These are phyloP conservation scores for Halenospora varia DNA, from an alignment of 495 filamentous ascomycete genomes.

Conservation along the genomic window DNA sequence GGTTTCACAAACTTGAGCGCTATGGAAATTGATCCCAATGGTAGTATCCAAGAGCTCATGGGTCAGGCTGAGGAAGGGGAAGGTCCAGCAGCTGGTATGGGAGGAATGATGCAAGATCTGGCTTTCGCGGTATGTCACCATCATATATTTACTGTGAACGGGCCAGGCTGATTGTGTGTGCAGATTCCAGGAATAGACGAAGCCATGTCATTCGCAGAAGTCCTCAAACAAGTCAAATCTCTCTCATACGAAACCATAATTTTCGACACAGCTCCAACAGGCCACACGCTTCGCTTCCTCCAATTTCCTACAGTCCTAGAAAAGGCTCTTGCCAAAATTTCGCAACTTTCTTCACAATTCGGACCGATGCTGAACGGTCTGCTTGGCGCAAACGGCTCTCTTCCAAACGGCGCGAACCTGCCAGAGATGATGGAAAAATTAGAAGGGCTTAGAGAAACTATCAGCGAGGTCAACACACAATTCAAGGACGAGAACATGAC, in stretches of 20 bases:
- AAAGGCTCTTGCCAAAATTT: constrained; percentile 95
- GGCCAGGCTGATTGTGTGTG: constrained; percentile 13
- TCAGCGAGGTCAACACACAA: constrained; percentile 92
- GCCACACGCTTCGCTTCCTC: constrained; percentile 96
- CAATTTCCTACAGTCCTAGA: constrained; percentile 98
- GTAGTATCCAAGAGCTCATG: constrained; percentile 92
- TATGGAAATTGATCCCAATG: constrained; percentile 99
- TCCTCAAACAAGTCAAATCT: constrained; percentile 99
- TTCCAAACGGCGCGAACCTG: constrained; percentile 88
- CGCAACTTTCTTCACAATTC: constrained; percentile 88
- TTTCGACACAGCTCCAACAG: constrained; percentile 98
- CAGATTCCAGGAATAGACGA: constrained; percentile 98
- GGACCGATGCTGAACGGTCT: constrained; percentile 94
- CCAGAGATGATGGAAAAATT: constrained; percentile 91
- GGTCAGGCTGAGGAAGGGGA: constrained; percentile 71
- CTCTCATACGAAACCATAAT: constrained; percentile 97
- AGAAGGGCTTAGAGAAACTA: constrained; percentile 87
- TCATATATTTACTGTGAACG: not conserved
- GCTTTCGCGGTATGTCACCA: constrained; percentile 51
- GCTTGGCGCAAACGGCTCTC: constrained; percentile 71
- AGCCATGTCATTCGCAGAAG: constrained; percentile 99
- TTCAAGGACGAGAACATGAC: constrained; percentile 97
- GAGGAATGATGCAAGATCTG: constrained; percentile 63
- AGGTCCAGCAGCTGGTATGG: constrained; percentile 53
- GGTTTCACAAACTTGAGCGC: constrained; percentile 93